These are phyloP conservation scores for Aristolochia contorta DNA, from an alignment of 164 flowering plant genomes.

Conservation along the genomic window DNA sequence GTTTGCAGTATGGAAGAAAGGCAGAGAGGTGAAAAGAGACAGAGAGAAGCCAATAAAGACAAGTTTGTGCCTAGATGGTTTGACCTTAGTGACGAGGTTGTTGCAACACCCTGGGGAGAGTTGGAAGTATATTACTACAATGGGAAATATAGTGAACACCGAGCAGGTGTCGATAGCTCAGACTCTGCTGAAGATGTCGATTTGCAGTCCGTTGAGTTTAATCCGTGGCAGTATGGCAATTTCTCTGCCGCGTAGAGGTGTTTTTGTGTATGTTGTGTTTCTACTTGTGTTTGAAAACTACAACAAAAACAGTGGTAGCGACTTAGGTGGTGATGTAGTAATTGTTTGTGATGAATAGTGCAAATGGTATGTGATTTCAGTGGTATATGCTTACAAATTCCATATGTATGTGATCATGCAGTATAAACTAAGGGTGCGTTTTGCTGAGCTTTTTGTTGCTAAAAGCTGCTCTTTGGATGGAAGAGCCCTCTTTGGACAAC, in stretches of 20 bases:
- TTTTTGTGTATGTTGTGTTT: conserved; percentile 2
- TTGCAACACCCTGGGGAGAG: conserved; percentile 86
- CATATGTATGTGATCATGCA: background rate
- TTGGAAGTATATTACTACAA: conserved; percentile 68
- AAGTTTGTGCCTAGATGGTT: conserved; percentile 70
- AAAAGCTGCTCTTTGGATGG: too few relatives aligned
- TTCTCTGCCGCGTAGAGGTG: conserved; percentile 20
- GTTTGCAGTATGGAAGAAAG: conserved; percentile 66
- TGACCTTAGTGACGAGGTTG: conserved; percentile 42
- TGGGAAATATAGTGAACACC: conserved; percentile 58
- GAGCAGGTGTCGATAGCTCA: conserved; percentile 41
- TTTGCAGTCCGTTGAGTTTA: conserved; percentile 44
- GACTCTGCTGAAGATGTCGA: conserved; percentile 28
- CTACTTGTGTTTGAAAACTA: background rate
- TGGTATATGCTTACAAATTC: background rate
- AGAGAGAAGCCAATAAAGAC: conserved; percentile 58
- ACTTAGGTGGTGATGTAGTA: conserved; percentile 14
- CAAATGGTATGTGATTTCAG: conserved; percentile 5
- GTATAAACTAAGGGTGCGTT: too few relatives aligned
- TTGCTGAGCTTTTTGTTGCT: too few relatives aligned
- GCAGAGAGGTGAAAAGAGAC: conserved; percentile 81
- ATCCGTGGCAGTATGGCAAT: conserved; percentile 71
- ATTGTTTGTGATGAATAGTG: conserved; percentile 11
- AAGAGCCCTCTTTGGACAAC: too few relatives aligned
- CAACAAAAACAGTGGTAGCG: background rate